These are phyloP conservation scores for Stellera chamaejasme DNA, from an alignment of 345 rosid genomes.

Conservation along the genomic window DNA sequence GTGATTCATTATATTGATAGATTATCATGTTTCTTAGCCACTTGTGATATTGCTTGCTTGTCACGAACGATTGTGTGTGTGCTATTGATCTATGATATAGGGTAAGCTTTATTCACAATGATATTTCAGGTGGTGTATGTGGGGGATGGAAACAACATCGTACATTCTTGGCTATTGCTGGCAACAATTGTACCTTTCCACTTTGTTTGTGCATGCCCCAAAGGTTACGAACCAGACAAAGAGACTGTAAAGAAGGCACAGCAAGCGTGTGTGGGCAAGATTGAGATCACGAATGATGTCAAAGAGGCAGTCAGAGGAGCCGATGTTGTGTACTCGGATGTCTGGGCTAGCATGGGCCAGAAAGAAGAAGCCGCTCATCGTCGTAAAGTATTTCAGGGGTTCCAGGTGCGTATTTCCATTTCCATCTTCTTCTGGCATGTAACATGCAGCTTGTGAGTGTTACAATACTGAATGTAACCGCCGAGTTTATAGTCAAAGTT, in stretches of 20 bases:
- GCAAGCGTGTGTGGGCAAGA: constrained; percentile 74
- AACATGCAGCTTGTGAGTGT: neutral
- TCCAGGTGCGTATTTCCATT: constrained; percentile 45
- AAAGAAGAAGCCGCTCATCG: constrained; percentile 91
- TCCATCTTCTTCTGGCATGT: neutral
- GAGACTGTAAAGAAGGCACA: constrained; percentile 67
- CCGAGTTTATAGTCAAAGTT: neutral
- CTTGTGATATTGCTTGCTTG: neutral
- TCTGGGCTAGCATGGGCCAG: constrained; percentile 99
- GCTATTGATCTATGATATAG: constrained; percentile 2
- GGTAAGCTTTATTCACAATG: neutral
- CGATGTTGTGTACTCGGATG: constrained; percentile 98
- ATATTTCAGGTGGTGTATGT: constrained; percentile 82
- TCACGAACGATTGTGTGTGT: too few species aligned
- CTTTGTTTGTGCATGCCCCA: constrained; percentile 87
- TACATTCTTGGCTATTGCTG: constrained; percentile 87
- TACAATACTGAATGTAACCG: neutral
- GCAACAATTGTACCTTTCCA: constrained; percentile 95
- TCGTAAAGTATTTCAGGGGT: constrained; percentile 73
- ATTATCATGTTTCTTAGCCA: neutral
- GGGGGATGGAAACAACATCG: constrained; percentile 95
- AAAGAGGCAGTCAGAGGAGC: constrained; percentile 84
- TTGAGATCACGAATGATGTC: constrained; percentile 79
- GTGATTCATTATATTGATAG: constrained; percentile 23
- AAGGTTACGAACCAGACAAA: constrained; percentile 84